Percentiles rank a stretch among this genome's conserved stretches.
Conservation (phyloP, 2,329 filamentous ascomycete species). For the Calonectria hongkongensis region DNA sequence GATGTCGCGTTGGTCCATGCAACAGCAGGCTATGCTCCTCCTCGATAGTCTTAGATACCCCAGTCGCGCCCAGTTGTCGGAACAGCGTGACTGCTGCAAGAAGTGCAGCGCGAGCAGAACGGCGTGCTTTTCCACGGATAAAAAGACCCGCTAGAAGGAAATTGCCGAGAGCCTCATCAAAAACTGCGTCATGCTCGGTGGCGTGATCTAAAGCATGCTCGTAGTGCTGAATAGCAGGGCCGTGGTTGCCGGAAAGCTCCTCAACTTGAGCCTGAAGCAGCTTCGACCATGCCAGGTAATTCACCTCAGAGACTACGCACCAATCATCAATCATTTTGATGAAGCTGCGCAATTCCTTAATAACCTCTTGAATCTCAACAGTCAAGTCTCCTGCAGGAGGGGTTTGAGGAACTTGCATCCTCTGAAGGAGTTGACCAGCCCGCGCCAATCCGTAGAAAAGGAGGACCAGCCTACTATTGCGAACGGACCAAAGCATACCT, state of each 20-base stretch:
- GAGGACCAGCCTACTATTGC: slow-evolving; percentile 74
- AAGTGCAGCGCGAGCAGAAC: slow-evolving; percentile 82
- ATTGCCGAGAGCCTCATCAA: slow-evolving; percentile 84
- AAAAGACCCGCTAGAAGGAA: slow-evolving; percentile 85
- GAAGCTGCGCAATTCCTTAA: slow-evolving; percentile 72
- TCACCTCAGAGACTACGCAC: slow-evolving; percentile 78
- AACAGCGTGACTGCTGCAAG: slow-evolving; percentile 81
- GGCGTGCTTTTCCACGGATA: slow-evolving; percentile 77
- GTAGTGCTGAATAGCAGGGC: slow-evolving; percentile 77
- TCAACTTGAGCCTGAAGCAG: slow-evolving; percentile 81
- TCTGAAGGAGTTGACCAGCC: slow-evolving; percentile 70
- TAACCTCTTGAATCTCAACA: slow-evolving; percentile 66
- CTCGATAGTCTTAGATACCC: slow-evolving; percentile 81
- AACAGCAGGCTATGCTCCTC: slow-evolving; percentile 81
- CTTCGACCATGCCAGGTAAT: slow-evolving; percentile 82
- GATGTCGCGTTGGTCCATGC: slow-evolving; percentile 75
- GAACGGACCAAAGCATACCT: slow-evolving; percentile 74
- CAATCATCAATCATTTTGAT: slow-evolving; percentile 79
- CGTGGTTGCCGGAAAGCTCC: slow-evolving; percentile 76
- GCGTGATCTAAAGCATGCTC: slow-evolving; percentile 84
- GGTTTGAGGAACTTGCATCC: slow-evolving; percentile 68
- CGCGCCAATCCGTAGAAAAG: slow-evolving; percentile 77
- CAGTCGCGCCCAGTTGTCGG: slow-evolving; percentile 80
- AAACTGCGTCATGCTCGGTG: slow-evolving; percentile 77
- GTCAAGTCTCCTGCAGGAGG: slow-evolving; percentile 64